A percentile compares a stretch with the other conserved stretches of the same genome.
These are phyloP conservation scores for Podila minutissima DNA, from an alignment of 192 early-diverging fungal genomes.

Conservation along the genomic window DNA sequence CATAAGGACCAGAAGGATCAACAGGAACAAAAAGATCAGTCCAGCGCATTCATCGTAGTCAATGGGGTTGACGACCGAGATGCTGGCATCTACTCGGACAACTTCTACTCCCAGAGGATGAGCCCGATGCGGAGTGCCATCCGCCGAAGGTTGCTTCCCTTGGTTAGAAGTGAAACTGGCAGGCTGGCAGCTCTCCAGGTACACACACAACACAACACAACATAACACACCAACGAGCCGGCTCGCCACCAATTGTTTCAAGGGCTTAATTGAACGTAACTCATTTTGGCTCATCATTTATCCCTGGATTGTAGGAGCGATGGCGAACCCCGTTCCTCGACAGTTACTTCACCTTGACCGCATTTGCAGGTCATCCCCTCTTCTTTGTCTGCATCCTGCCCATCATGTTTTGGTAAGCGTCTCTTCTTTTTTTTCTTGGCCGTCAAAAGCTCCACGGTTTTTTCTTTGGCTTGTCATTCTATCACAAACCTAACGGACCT, in stretches of 20 bases:
- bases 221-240: neutral
- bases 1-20: too few relatives aligned
- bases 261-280: neutral
- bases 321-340: slow-evolving; percentile 66
- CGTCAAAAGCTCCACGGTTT: too few relatives aligned
- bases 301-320: slow-evolving; percentile 33
- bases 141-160: slow-evolving; percentile 54
- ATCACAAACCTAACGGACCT: neutral
- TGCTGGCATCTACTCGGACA: slow-evolving; percentile 62
- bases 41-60: slow-evolving; percentile 37
- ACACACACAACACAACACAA: neutral
- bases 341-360: slow-evolving; percentile 73
- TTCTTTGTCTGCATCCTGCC: slow-evolving; percentile 88
- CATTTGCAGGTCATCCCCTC: slow-evolving; percentile 85
- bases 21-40: neutral
- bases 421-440: too few relatives aligned
- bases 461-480: too few relatives aligned
- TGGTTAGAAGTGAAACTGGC: slow-evolving; percentile 56
- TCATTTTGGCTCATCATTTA: neutral
- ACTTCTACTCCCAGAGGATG: slow-evolving; percentile 57
- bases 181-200: slow-evolving; percentile 60
- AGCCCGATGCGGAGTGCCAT: slow-evolving; percentile 47
- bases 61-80: slow-evolving; percentile 53
- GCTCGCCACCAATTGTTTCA: neutral
- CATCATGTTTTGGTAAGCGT: slow-evolving; percentile 69